These are phyloP conservation scores for Emydomyces testavorans DNA, from an alignment of 2,329 filamentous ascomycete genomes.

Conservation along the genomic window DNA sequence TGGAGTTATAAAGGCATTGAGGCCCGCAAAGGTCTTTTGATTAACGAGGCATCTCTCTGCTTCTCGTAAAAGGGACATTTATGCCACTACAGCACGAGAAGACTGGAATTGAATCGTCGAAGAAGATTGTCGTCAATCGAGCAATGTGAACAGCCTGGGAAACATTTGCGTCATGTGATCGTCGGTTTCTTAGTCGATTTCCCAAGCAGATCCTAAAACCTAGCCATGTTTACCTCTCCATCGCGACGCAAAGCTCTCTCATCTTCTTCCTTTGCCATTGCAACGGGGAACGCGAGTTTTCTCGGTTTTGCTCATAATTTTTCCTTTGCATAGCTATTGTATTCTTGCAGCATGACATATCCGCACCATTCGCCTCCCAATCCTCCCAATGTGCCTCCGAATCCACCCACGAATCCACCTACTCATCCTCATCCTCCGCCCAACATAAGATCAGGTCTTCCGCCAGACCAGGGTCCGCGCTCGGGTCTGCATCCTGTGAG, in stretches of 20 bases:
- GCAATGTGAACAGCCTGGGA: no score
- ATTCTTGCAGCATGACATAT: not conserved
- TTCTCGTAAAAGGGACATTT: conserved; percentile 37
- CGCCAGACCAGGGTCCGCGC: not conserved
- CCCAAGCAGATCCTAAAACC: not conserved
- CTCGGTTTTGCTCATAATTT: not conserved
- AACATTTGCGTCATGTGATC: conserved; percentile 12
- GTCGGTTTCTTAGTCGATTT: conserved; percentile 4
- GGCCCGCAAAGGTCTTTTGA: conserved; percentile 25
- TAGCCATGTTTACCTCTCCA: not conserved
- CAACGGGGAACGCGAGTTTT: not conserved
- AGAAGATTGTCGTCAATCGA: no score
- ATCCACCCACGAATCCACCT: no score
- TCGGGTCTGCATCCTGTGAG: not conserved
- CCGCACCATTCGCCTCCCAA: not conserved
- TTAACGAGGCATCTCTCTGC: conserved; percentile 36
- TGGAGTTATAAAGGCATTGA: conserved; percentile 35
- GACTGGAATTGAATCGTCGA: no score
- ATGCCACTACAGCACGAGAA: conserved; percentile 14
- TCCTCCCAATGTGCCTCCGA: not conserved
- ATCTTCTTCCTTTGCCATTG: not conserved
- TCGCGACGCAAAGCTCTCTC: not conserved
- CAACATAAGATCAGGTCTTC: not conserved
- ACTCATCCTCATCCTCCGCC: not conserved
- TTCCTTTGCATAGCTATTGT: not conserved